phyloP scores from a whole-genome alignment of 352 stramenopile genomes.

The Globisporangium ultimum region DNA sequence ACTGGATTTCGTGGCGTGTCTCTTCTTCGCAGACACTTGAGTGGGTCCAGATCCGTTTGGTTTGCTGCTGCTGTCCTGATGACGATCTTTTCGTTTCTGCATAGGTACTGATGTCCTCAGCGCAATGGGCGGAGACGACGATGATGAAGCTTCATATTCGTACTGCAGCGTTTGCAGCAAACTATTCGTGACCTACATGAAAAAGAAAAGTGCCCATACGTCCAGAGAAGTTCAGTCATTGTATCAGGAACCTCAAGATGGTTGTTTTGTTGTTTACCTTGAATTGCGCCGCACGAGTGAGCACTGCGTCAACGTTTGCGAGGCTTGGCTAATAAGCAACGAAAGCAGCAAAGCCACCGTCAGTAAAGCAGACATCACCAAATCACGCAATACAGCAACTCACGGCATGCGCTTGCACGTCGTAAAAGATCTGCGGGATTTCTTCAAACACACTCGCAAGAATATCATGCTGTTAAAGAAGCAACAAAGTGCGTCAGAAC shows the following conservation, averaged over 20 bases:
- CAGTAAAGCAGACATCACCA: neutral
- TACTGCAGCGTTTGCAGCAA: slow-evolving; percentile 26
- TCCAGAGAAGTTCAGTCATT: neutral
- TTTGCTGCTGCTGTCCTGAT: neutral
- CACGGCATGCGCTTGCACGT: slow-evolving; percentile 60
- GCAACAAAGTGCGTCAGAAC: neutral
- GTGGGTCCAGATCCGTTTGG: neutral
- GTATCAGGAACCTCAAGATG: neutral
- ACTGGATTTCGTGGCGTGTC: too few species aligned
- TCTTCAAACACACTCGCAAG: slow-evolving; percentile 63
- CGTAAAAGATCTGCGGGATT: slow-evolving; percentile 75
- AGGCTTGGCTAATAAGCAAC: slow-evolving; percentile 25
- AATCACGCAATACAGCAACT: slow-evolving; percentile 2
- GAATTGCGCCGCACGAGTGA: slow-evolving; percentile 24
- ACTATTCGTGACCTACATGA: slow-evolving; percentile 23
- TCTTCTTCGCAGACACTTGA: too few species aligned
- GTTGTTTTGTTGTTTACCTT: slow-evolving; percentile 15
- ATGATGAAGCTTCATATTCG: slow-evolving; percentile 24
- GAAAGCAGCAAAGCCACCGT: neutral
- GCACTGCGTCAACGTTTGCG: slow-evolving; percentile 18
- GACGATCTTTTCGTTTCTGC: neutral
- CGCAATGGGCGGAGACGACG: slow-evolving; percentile 3
- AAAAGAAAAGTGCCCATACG: neutral
- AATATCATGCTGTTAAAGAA: slow-evolving; percentile 33
- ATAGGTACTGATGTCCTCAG: too few species aligned